These are phyloP conservation scores for Nigrospora oryzae DNA, from an alignment of 2,329 filamentous ascomycete species.

Conservation along the genomic window DNA sequence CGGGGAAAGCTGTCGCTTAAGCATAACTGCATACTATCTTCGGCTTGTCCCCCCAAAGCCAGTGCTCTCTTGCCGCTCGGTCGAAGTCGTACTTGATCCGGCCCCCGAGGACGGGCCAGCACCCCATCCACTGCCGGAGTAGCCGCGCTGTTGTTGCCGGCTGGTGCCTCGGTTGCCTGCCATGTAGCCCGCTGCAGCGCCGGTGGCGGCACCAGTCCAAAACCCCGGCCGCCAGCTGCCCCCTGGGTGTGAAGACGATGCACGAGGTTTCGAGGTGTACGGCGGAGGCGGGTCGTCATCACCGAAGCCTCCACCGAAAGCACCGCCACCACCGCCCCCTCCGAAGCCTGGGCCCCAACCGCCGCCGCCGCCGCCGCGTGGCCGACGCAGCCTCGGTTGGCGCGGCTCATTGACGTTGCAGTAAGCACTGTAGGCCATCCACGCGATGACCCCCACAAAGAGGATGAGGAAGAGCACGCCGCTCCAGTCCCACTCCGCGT, in stretches of 20 bases:
- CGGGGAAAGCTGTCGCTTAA: too few species aligned
- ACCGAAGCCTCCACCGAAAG: background rate
- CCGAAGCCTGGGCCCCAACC: slow-evolving; percentile 31
- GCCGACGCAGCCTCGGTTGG: slow-evolving; percentile 6
- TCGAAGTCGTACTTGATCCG: slow-evolving; percentile 26
- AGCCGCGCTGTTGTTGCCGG: slow-evolving; percentile 20
- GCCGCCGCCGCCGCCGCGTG: slow-evolving; percentile 27
- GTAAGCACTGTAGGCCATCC: slow-evolving; percentile 54
- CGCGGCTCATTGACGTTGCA: slow-evolving; percentile 7
- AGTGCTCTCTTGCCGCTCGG: slow-evolving; percentile 55
- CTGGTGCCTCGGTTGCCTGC: slow-evolving; percentile 43
- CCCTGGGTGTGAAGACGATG: slow-evolving; percentile 16
- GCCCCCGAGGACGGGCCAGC: slow-evolving; percentile 19
- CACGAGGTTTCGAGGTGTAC: slow-evolving; percentile 32
- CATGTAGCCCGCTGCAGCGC: slow-evolving; percentile 60
- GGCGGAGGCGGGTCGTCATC: slow-evolving; percentile 43
- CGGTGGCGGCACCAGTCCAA: slow-evolving; percentile 61
- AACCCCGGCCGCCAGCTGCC: slow-evolving; percentile 64
- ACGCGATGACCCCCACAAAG: slow-evolving; percentile 50
- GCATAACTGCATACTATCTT: slow-evolving; percentile 25
- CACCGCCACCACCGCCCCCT: slow-evolving; percentile 22
- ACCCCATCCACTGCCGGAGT: slow-evolving; percentile 21
- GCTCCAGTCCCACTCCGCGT: slow-evolving; percentile 18
- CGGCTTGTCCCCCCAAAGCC: slow-evolving; percentile 64
- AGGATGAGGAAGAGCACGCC: slow-evolving; percentile 49